phyloP scores from a whole-genome alignment of 129 eudicot genomes.

The Ambrosia trifida region DNA sequence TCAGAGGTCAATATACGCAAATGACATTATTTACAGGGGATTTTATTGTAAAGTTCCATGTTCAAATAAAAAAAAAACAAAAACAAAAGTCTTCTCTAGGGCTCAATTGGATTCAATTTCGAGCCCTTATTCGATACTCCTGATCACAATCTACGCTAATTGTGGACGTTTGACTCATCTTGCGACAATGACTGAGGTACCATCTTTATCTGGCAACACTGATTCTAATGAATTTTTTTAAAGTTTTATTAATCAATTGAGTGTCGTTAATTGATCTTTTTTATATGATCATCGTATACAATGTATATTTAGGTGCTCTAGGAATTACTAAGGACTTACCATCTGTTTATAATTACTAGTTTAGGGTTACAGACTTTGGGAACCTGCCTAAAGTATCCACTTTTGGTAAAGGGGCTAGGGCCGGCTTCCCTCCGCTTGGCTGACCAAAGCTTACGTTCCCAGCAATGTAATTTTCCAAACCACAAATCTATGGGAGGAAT shows the following conservation, averaged over 20 bases:
- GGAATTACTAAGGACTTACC: not conserved
- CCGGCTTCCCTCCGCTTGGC: no score
- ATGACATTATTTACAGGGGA: not conserved
- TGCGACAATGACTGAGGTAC: constrained; percentile 78
- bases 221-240: not conserved
- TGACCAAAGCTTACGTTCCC: no score
- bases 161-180: constrained; percentile 32
- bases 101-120: constrained; percentile 8
- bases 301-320: no score
- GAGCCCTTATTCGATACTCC: constrained; percentile 21
- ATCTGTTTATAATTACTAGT: no score
- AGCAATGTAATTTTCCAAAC: not conserved
- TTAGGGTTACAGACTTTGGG: no score
- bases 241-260: not conserved
- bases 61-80: not conserved
- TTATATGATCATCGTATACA: not conserved
- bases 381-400: no score
- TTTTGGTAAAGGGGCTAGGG: no score
- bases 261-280: not conserved
- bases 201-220: constrained; percentile 13
- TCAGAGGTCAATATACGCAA: constrained; percentile 18
- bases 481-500: not conserved
- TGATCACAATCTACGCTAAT: constrained; percentile 25
- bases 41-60: not conserved
- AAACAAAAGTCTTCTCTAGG: constrained; percentile 17